Conservation (phyloP, 345 rosid species). For the Noccaea bulbosa region DNA sequence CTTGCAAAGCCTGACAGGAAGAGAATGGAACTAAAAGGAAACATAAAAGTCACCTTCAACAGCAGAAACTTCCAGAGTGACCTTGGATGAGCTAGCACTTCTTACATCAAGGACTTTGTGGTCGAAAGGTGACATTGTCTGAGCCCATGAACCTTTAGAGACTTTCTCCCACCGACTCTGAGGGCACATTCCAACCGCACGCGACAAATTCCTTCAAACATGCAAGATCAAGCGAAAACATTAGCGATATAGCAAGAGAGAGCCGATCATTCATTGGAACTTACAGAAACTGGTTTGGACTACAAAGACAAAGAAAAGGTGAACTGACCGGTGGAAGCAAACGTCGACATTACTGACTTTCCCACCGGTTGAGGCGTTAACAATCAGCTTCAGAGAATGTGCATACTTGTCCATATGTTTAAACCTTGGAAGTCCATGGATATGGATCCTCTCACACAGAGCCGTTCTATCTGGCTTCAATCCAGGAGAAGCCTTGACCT, state of each 20-base stretch:
- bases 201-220: slow-evolving; percentile 71
- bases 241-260: slow-evolving; percentile 3
- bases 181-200: slow-evolving; percentile 80
- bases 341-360: slow-evolving; percentile 54
- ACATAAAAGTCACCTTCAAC: slow-evolving; percentile 59
- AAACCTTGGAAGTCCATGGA: slow-evolving; percentile 68
- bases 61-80: slow-evolving; percentile 56
- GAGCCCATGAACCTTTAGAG: slow-evolving; percentile 73
- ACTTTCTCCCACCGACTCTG: slow-evolving; percentile 77
- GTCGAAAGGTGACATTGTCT: slow-evolving; percentile 87
- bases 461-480: slow-evolving; percentile 55
- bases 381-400: slow-evolving; percentile 63
- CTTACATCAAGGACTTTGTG: slow-evolving; percentile 76
- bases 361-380: slow-evolving; percentile 49
- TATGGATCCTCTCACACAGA: slow-evolving; percentile 71
- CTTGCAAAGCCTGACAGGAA: slow-evolving; percentile 3
- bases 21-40: not conserved
- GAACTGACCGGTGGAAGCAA: slow-evolving; percentile 84
- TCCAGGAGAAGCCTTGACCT: slow-evolving; percentile 73
- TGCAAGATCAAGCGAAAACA: not conserved
- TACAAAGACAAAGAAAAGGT: not conserved
- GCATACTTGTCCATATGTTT: slow-evolving; percentile 64
- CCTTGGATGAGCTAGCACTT: slow-evolving; percentile 49
- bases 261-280: not conserved
- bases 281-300: slow-evolving; percentile 3